phyloP scores from a whole-genome alignment of 257 asterid species.

The Fraxinus quadrangulata region DNA sequence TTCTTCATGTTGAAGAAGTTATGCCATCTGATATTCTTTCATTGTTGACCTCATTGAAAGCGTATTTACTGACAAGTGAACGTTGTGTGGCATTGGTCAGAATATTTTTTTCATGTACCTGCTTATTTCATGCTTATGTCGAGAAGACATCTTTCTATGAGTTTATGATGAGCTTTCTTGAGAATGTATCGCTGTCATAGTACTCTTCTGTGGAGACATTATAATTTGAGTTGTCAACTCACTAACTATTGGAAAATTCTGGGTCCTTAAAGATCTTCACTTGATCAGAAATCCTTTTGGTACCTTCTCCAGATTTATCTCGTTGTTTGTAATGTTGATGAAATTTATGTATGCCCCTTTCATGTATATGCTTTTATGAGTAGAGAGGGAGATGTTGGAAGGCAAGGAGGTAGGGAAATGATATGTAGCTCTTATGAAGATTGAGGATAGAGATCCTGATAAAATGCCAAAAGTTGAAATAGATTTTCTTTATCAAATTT shows the following conservation, averaged over 20 bases:
- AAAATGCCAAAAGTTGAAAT: neutral
- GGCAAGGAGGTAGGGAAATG: neutral
- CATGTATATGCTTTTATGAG: neutral
- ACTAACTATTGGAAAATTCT: neutral
- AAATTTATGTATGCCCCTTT: neutral
- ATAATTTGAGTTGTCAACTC: neutral
- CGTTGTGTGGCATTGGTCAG: neutral
- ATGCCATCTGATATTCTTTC: neutral
- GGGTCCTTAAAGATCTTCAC: neutral
- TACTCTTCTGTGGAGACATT: neutral
- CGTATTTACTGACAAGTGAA: neutral
- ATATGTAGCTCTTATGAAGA: neutral
- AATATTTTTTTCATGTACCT: neutral
- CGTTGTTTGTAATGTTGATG: neutral
- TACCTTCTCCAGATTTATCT: neutral
- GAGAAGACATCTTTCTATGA: neutral
- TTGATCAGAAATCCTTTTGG: neutral
- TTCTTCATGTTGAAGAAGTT: neutral
- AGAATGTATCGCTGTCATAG: neutral
- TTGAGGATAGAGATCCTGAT: neutral
- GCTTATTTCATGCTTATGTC: neutral
- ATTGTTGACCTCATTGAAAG: neutral
- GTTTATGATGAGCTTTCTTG: neutral
- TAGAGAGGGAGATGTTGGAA: neutral
- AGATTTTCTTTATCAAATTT: neutral